Evolutionary conservation across 805 yeast species (phyloP).

Genomic region (Tetrapisispora fleetii): DNA sequence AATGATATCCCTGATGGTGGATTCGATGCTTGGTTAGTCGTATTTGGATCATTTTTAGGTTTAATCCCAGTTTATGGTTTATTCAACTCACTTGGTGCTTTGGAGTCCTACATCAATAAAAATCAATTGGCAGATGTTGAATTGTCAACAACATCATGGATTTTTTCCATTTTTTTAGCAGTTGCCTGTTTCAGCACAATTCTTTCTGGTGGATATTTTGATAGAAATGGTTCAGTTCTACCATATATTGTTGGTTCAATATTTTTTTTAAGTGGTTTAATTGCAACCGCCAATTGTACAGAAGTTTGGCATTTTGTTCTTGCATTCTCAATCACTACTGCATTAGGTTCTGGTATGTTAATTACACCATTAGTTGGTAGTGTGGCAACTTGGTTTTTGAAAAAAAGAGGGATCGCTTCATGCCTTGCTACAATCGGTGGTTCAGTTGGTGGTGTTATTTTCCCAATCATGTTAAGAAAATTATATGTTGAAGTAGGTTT

Average conservation of each 20-base stretch:
- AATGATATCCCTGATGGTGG: constrained; percentile 47
- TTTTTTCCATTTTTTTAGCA: constrained; percentile 51
- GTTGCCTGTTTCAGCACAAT: constrained; percentile 44
- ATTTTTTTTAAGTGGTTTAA: constrained; percentile 41
- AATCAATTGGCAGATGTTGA: constrained; percentile 44
- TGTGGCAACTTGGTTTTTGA: constrained; percentile 56
- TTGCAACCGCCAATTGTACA: constrained; percentile 48
- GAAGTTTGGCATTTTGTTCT: constrained; percentile 51
- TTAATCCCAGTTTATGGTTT: constrained; percentile 50
- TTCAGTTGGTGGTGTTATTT: constrained; percentile 45
- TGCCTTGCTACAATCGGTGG: constrained; percentile 46
- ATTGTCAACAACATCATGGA: constrained; percentile 51
- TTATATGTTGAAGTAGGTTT: constrained; percentile 44
- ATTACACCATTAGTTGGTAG: constrained; percentile 54
- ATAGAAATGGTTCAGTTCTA: constrained; percentile 43
- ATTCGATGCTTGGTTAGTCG: constrained; percentile 43
- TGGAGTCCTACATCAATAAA: constrained; percentile 47
- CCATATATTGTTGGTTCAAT: constrained; percentile 38
- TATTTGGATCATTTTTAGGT: constrained; percentile 53
- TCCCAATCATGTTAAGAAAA: constrained; percentile 45
- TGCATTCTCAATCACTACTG: constrained; percentile 46
- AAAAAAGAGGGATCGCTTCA: constrained; percentile 48
- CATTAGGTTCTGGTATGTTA: constrained; percentile 50
- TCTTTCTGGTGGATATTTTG: constrained; percentile 52
- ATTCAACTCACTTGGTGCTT: constrained; percentile 54